phyloP scores from a whole-genome alignment of 2,329 filamentous ascomycete genomes.

The Stagonosporopsis cucurbitacearum region DNA sequence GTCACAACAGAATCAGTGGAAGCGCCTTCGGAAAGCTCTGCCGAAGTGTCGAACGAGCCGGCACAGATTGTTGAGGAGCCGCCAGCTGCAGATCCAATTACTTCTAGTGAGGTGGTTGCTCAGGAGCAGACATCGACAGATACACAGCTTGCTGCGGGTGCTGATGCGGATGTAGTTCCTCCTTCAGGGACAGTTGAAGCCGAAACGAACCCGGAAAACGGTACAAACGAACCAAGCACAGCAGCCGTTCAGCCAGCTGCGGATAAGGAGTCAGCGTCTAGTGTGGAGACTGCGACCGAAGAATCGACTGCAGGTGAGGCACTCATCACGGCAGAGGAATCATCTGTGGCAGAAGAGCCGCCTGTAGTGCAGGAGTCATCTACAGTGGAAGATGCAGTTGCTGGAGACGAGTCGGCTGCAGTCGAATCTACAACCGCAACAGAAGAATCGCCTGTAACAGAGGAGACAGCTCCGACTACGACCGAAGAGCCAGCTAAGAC shows the following conservation, averaged over 20 bases:
- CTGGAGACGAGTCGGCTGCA: neutral
- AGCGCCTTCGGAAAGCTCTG: neutral
- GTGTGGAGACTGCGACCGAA: neutral
- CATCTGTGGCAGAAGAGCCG: neutral
- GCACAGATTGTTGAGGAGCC: neutral
- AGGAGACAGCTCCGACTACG: neutral
- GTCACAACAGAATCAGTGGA: neutral
- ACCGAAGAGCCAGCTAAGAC: neutral
- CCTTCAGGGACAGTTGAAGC: conserved; percentile 2
- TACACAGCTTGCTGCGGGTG: neutral
- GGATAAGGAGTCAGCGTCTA: neutral
- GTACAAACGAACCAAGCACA: neutral
- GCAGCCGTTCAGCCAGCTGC: neutral
- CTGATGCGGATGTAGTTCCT: neutral
- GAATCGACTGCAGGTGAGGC: neutral
- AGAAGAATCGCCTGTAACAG: neutral
- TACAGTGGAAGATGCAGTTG: neutral
- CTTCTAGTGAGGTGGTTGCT: neutral
- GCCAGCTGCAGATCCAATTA: neutral
- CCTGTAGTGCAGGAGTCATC: neutral
- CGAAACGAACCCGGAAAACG: neutral
- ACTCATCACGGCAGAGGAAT: neutral
- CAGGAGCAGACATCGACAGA: neutral
- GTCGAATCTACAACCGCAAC: neutral
- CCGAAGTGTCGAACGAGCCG: neutral